Evolutionary conservation across 2,329 filamentous ascomycete genomes (phyloP), one percentile per base, ranked within the genome.

Genomic region (Ceratocystis papillata): DNA sequence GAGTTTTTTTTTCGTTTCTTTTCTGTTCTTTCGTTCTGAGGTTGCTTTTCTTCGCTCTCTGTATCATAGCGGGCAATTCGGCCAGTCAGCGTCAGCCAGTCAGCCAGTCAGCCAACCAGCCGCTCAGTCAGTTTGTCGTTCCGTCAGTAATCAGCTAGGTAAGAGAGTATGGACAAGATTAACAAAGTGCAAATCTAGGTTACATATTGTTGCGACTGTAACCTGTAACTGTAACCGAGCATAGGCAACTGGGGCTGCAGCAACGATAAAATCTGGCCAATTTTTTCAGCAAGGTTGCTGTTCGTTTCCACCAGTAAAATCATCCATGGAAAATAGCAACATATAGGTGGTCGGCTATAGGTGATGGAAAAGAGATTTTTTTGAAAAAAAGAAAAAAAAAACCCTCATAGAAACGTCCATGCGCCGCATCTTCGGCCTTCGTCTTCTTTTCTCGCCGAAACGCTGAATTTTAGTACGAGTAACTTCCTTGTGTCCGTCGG

Each of bases 141-240:
- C 8, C 8, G 20, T 28, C 48, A 53, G 46, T 53, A n/a, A 50
- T 20, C 48, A 25, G 20, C 20, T 25, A 28, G 48, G 48, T 53
- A 53, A 25, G 48, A 53, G 48, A 53, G 48, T 25, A 25, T 53
- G 22, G 20, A 53, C 48, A 25, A 53, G 22, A 53, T 53, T 53
- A 53, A 28, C 48, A 20, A 28, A 53, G 20, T 15, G 25, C 20
- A 59, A 59, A 59, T 59, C 53, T 59, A 59, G 28, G 53, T 59
- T 59, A 59, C 53, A 30, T 59, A 30, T 37, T 59, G n/a, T 15
- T 59, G 22, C 28, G 53, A 59, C 53, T n/a, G 53, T 59, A 59
- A 59, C 7, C 25, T 59, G 25, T 59, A 53, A 53, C 48, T 53
- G 48, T 53, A 53, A 53, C 48, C 20, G 48, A 53, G 48, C 22